Conservation (phyloP, 2,329 filamentous ascomycete genomes). For the Diaporthe ampelina region DNA sequence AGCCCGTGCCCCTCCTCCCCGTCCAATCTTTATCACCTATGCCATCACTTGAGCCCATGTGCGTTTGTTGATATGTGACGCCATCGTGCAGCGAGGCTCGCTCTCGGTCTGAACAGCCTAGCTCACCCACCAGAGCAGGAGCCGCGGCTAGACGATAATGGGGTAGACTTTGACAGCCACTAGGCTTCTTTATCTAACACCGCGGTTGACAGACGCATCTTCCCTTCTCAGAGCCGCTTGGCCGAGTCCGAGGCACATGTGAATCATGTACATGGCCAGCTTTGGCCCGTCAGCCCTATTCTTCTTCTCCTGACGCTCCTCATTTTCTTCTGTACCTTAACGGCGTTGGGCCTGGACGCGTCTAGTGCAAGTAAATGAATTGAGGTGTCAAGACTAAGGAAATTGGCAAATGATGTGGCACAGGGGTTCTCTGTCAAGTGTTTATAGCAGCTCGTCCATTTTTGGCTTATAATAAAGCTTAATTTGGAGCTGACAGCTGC, state of each 20-base stretch:
- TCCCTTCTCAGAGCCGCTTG: slow-evolving; percentile 69
- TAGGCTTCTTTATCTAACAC: background rate
- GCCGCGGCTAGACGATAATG: background rate
- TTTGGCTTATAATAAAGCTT: slow-evolving; percentile 64
- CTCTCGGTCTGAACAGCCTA: background rate
- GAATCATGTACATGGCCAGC: slow-evolving; percentile 96
- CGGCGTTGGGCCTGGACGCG: slow-evolving; percentile 89
- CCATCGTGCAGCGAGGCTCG: background rate
- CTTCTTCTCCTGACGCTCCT: slow-evolving; percentile 77
- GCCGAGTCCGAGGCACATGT: slow-evolving; percentile 80
- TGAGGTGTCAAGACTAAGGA: slow-evolving; percentile 73
- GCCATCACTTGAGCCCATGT: background rate
- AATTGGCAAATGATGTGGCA: slow-evolving; percentile 81
- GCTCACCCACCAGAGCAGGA: background rate
- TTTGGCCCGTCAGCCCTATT: slow-evolving; percentile 92
- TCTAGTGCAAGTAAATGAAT: slow-evolving; percentile 88
- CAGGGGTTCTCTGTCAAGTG: slow-evolving; percentile 78
- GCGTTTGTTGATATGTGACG: background rate
- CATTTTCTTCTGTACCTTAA: slow-evolving; percentile 84
- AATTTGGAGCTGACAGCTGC: background rate
- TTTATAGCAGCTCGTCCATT: slow-evolving; percentile 53
- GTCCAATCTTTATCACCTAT: too few species aligned
- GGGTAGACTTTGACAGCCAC: slow-evolving; percentile 61
- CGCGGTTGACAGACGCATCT: background rate
- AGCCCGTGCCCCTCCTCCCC: too few species aligned